Evolutionary conservation across 805 yeast genomes (phyloP), one percentile per base, ranked within the genome.

Genomic region (Candida verbasci): DNA sequence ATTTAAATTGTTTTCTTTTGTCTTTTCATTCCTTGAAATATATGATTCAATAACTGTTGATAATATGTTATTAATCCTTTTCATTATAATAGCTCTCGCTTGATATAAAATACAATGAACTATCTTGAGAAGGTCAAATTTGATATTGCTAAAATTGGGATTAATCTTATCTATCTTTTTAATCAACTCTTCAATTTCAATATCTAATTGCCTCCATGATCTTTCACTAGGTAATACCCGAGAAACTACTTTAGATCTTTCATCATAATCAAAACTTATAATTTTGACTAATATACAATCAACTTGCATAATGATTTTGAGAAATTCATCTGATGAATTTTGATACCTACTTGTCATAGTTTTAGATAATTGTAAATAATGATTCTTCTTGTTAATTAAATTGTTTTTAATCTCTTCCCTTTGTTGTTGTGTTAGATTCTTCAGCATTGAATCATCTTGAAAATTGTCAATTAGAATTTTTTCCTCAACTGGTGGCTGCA

Each of bases 261-360:
- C 67, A 37, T 62, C 65, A 31, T 46, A 58, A 36, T 58, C 62
- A 38, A 49, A 52, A 0, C 63, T 43, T 2, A 60, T 48, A 37
- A 56, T 49, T 34, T 45, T 48, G 22, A 56, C 29, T 15, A 60
- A 42, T 11, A 62, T 25, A 3, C 58, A 44, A 37, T 62, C 68
- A 6, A 61, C 39, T 21, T 48, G 47, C 8, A 58, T 48, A 4
- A 60, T 43, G 9, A 60, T 34, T 6, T 53, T 41, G 4, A 50
- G 16, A 2, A 58, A 42, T 28, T 45, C 55, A 37, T 41, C 55
- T n/a, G 41, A 48, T 8, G 22, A 24, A 3, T 6, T 14, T 6
- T 39, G 43, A 12, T 45, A 41, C 34, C 31, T 43, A 29, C 34
- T 28, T 31, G 42, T 47, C 6, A 46, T 27, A 11, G 38, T 49